phyloP scores from a whole-genome alignment of 2,329 filamentous ascomycete species.

The Aphanoascus verrucosus region DNA sequence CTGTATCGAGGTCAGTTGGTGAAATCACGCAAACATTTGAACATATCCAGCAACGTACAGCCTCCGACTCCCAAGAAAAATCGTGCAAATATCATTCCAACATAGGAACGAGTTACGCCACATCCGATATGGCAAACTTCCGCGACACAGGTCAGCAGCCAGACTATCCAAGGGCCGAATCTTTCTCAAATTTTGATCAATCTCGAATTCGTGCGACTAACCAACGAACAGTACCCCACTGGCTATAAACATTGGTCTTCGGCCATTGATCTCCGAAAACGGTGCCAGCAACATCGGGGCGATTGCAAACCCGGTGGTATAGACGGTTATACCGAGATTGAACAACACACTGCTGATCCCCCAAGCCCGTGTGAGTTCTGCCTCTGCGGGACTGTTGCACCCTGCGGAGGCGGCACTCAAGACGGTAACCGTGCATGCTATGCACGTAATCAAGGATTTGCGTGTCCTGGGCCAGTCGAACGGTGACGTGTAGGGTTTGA shows the following conservation, averaged over 20 bases:
- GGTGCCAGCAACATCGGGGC: slow-evolving; percentile 84
- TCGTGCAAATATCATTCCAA: slow-evolving; percentile 63
- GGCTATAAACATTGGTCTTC: slow-evolving; percentile 67
- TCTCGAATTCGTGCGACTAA: slow-evolving; percentile 21
- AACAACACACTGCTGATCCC: slow-evolving; percentile 54
- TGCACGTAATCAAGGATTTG: slow-evolving; percentile 59
- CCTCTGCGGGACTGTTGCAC: slow-evolving; percentile 60
- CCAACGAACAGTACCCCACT: slow-evolving; percentile 61
- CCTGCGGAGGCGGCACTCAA: slow-evolving; percentile 74
- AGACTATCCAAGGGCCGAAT: background rate
- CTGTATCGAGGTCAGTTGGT: slow-evolving; percentile 20
- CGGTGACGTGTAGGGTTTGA: slow-evolving; percentile 58
- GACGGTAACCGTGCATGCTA: slow-evolving; percentile 66
- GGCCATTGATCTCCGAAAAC: slow-evolving; percentile 77
- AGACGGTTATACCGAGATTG: slow-evolving; percentile 68
- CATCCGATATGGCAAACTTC: slow-evolving; percentile 57
- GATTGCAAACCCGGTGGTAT: slow-evolving; percentile 68
- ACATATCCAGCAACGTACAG: slow-evolving; percentile 40
- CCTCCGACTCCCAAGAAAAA: slow-evolving; percentile 69
- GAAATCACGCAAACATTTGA: background rate
- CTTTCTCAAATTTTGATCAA: background rate
- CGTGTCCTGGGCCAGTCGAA: slow-evolving; percentile 59
- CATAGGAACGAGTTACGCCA: slow-evolving; percentile 57
- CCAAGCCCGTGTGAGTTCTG: slow-evolving; percentile 56
- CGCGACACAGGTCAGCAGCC: slow-evolving; percentile 9